Evolutionary conservation across 179 eudicot genomes (phyloP), one percentile per base, ranked within the genome.

Genomic region (Drosera spatulata): DNA sequence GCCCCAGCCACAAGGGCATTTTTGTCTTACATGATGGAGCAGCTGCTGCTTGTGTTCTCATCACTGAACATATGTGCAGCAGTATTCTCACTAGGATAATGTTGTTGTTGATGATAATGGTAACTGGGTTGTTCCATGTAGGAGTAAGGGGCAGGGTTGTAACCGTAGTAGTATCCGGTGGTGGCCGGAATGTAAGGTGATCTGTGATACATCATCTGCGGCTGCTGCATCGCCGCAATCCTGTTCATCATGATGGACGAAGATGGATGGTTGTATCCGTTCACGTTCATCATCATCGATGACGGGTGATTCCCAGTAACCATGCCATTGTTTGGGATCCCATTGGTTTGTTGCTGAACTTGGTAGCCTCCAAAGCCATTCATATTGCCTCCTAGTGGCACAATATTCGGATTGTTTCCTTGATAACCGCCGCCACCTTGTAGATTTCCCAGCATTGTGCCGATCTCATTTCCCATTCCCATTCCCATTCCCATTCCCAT

Each of bases 121-220:
- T 52, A 65, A 48, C 22, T 54, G 47, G 69, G 71, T 58, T 75
- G 33, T 22, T 22, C 79, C 63, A 51, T 63, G 69, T 67, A 69
- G 55, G 50, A 22, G 56, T 57, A 59, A 9, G 84, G 88, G 63
- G 59, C 61, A 13, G 71, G 71, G 62, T 78, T 75, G 64, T 78
- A 80, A 69, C 73, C 79, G 70, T 74, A 73, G 66, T 76, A 75
- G 63, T 78, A 85, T 14, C 88, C 88, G 61, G 88, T 86, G 50
- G 53, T 64, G 9, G 87, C 73, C 41, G 79, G 83, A 43, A 77
- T 61, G 61, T 81, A 63, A 4, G 95, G 85, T 46, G 88, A 72
- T 71, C 80, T 75, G 22, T 83, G 81, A 59, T 85, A 85, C 93
- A 85, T 78, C 85, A 82, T 70, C 72, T 80, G 91, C 5, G 87